Evolutionary conservation across 2,329 filamentous ascomycete genomes (phyloP), one percentile per base, ranked within the genome.

Genomic region (Stachybotrys elegans): DNA sequence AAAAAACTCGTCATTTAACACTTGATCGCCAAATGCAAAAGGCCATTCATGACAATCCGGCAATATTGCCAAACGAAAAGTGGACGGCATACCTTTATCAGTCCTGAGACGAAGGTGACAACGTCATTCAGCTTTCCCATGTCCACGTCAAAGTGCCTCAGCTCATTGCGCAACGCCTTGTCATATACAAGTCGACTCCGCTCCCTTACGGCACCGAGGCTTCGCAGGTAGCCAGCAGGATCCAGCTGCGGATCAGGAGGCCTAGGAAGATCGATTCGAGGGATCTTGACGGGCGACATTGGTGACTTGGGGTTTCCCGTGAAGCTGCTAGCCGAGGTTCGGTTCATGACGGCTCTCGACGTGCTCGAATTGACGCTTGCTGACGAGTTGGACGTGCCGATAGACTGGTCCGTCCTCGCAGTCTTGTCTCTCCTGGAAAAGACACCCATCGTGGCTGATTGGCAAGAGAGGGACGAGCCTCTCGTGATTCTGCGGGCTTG

Each of bases 111-210:
- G 62, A 95, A 95, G 36, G 78, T 78, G 13, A 91, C 88, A 1
- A 92, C 92, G 51, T 92, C 86, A 37, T 75, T 68, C 62, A 95
- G 92, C 66, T 92, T 94, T 67, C 67, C 68, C 75, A 91, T 81
- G 65, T 96, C 91, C 39, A 95, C 89, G 51, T 88, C 84, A 57
- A 96, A 96, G 63, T 96, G 91, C 54, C 79, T 80, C 49, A 95
- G 76, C 54, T 86, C 75, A 59, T 95, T 88, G 52, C 74, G 76
- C 57, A 86, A 75, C 9, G 90, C 88, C 70, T 86, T 91, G 50
- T 87, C 79, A 48, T 88, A 76, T 42, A 95, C 75, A 52, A 92
- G 70, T 56, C 71, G 79, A 59, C 80, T 85, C 50, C 90, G 73
- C 57, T 96, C 89, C 50, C 93, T 79, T 21, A 98, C 89, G 22